Percentiles rank a stretch among this genome's conserved stretches.
These are phyloP conservation scores for Hypericum androsaemum DNA, from an alignment of 345 rosid species.

Conservation along the genomic window DNA sequence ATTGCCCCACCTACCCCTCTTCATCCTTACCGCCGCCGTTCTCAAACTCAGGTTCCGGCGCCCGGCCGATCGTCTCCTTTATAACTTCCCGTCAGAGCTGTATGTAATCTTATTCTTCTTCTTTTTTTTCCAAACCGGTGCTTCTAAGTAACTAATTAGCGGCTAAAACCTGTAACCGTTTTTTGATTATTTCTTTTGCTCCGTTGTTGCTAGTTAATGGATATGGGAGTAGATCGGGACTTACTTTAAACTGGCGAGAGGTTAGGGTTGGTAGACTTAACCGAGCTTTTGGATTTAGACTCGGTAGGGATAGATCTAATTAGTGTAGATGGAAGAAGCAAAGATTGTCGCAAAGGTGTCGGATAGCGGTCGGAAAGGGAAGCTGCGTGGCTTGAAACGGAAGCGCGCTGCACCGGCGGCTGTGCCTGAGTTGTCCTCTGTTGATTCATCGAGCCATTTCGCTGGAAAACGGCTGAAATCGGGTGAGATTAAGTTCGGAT, in stretches of 20 bases:
- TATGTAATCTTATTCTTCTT: too few species aligned
- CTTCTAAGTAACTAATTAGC: too few species aligned
- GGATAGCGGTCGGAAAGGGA: conserved; percentile 39
- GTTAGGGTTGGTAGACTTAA: conserved; percentile 20
- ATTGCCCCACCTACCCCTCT: too few species aligned
- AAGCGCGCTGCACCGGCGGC: conserved; percentile 30
- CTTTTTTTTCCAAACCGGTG: too few species aligned
- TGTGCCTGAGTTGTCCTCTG: conserved; percentile 25
- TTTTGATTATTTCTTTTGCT: too few species aligned
- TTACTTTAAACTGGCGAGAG: conserved; percentile 35
- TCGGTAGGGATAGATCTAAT: conserved; percentile 37
- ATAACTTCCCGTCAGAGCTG: too few species aligned
- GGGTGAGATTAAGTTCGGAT: conserved; percentile 25
- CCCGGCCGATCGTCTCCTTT: too few species aligned
- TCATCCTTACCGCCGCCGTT: too few species aligned
- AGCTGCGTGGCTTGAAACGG: conserved; percentile 34
- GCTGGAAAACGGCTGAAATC: conserved; percentile 46
- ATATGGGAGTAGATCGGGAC: too few species aligned
- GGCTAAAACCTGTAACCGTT: too few species aligned
- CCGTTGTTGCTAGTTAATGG: too few species aligned
- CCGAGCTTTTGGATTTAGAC: conserved; percentile 31
- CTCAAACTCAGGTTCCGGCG: too few species aligned
- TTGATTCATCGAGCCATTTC: conserved; percentile 18
- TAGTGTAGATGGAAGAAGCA: conserved; percentile 48
- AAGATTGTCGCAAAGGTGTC: conserved; percentile 43